A percentile compares a stretch with the other conserved stretches of the same genome.
These are phyloP conservation scores for Ogataea haglerorum DNA, from an alignment of 805 yeast genomes.

Conservation along the genomic window DNA sequence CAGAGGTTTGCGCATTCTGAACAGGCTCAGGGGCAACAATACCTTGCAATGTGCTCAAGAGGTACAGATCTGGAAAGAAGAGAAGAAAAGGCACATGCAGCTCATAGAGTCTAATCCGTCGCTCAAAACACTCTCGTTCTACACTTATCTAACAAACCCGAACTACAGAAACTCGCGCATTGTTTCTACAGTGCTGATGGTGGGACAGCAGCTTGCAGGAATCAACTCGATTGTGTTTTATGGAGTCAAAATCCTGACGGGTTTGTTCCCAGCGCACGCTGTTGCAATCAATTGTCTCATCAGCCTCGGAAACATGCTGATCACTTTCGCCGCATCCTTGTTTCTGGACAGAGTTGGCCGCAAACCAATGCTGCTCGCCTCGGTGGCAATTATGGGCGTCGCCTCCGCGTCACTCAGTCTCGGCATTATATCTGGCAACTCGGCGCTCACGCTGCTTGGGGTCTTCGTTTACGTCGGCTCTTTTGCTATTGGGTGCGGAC, in stretches of 20 bases:
- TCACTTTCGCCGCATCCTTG: conserved; percentile 72
- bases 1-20: conserved; percentile 24
- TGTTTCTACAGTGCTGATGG: conserved; percentile 68
- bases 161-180: conserved; percentile 55
- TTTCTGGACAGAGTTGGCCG: conserved; percentile 77
- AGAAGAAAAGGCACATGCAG: conserved; percentile 22
- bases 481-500: conserved; percentile 92
- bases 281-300: conserved; percentile 71
- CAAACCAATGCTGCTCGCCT: conserved; percentile 62
- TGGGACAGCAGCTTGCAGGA: conserved; percentile 90
- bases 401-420: conserved; percentile 60
- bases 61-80: conserved; percentile 31
- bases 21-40: conserved; percentile 37
- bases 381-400: conserved; percentile 66
- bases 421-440: conserved; percentile 52
- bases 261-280: conserved; percentile 68
- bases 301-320: conserved; percentile 67
- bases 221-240: conserved; percentile 90
- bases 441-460: conserved; percentile 54
- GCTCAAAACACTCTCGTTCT: conserved; percentile 26
- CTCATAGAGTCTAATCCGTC: conserved; percentile 24
- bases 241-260: conserved; percentile 81
- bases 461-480: conserved; percentile 73
- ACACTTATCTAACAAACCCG: conserved; percentile 47
- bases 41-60: conserved; percentile 19